Conservation (phyloP, 2,329 filamentous ascomycete genomes). For the Sclerotinia spermophila region DNA sequence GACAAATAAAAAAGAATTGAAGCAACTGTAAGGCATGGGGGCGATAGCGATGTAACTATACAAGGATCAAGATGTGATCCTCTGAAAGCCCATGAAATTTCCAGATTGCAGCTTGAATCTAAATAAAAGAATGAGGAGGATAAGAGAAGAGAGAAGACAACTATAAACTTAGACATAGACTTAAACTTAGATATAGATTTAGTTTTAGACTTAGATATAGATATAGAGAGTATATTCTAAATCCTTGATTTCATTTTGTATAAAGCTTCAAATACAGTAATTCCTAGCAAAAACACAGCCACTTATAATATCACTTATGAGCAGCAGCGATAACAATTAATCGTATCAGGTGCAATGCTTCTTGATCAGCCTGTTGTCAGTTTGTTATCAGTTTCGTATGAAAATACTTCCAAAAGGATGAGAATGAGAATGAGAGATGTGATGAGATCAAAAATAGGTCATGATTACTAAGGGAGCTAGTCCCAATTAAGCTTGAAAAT, state of each 20-base stretch:
- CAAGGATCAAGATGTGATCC: background rate
- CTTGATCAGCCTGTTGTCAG: background rate
- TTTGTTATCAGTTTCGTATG: background rate
- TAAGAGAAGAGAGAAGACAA: too few species aligned
- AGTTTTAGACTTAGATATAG: too few species aligned
- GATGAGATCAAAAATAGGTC: background rate
- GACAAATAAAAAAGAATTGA: background rate
- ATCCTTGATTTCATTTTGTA: too few species aligned
- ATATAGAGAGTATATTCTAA: too few species aligned
- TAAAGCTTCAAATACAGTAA: too few species aligned
- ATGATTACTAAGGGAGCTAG: background rate
- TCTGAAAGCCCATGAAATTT: background rate
- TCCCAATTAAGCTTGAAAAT: background rate
- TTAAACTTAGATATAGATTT: too few species aligned
- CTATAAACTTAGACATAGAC: too few species aligned
- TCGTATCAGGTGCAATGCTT: background rate
- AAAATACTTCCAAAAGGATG: background rate
- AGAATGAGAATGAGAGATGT: background rate
- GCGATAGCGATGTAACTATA: slow-evolving; percentile 4
- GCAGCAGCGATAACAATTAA: background rate
- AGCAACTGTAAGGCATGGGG: background rate
- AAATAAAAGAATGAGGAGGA: too few species aligned
- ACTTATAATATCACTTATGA: background rate
- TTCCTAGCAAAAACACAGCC: too few species aligned
- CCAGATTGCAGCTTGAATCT: background rate